Evolutionary conservation across 2,329 filamentous ascomycete species (phyloP).

Genomic region (Pseudopyrenochaeta lycopersici): DNA sequence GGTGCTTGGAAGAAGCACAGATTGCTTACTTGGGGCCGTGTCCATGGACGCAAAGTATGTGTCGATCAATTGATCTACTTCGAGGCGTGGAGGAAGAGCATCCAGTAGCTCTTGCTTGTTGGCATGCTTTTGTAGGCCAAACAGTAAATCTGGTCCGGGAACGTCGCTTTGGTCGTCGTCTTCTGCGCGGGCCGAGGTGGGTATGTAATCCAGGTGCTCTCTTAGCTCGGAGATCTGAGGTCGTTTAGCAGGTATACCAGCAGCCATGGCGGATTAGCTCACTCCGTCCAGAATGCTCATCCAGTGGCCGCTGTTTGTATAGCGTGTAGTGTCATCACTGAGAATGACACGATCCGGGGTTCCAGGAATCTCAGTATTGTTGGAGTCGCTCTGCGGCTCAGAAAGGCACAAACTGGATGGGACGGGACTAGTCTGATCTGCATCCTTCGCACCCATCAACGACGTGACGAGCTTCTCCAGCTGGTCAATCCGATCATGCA

Average conservation of each 20-base stretch:
- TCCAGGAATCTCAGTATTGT: conserved; percentile 24
- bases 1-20: not conserved
- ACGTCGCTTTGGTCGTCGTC: conserved; percentile 22
- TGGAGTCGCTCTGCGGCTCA: conserved; percentile 16
- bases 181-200: conserved; percentile 28
- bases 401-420: conserved; percentile 4
- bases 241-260: conserved; percentile 1
- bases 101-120: conserved; percentile 40
- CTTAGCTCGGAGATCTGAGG: conserved; percentile 43
- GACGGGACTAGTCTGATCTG: conserved; percentile 6
- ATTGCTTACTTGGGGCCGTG: conserved; percentile 32
- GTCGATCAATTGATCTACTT: conserved; percentile 35
- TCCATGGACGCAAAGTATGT: conserved; percentile 40
- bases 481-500: conserved; percentile 48
- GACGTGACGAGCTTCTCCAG: conserved; percentile 48
- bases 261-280: conserved; percentile 5
- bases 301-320: conserved; percentile 46
- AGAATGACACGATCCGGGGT: conserved; percentile 44
- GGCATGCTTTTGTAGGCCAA: conserved; percentile 37
- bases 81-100: conserved; percentile 33
- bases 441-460: conserved; percentile 40
- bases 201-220: conserved; percentile 41
- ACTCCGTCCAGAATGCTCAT: conserved; percentile 49
- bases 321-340: conserved; percentile 38
- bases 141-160: conserved; percentile 38